phyloP scores from a whole-genome alignment of 2,329 filamentous ascomycete species.

The Endocalyx cinctus region DNA sequence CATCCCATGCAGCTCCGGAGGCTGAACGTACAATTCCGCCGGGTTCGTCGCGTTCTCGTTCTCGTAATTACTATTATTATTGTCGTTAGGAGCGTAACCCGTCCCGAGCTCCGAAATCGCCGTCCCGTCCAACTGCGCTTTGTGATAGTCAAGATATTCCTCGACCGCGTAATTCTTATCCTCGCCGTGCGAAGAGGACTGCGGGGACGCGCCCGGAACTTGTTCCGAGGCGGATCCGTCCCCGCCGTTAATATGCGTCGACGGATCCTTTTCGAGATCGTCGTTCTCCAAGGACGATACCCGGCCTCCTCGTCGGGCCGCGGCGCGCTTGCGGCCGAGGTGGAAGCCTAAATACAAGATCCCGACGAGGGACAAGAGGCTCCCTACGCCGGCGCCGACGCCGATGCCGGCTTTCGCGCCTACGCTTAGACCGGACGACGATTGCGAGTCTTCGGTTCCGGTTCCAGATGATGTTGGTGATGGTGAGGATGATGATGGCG shows the following conservation, averaged over 20 bases:
- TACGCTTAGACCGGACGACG: slow-evolving; percentile 1
- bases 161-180: neutral
- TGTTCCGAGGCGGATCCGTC: neutral
- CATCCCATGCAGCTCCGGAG: too few relatives aligned
- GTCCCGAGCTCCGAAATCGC: neutral
- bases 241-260: too few relatives aligned
- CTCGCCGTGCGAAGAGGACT: neutral
- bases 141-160: neutral
- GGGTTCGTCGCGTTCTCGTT: too few relatives aligned
- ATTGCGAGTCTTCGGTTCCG: too few relatives aligned
- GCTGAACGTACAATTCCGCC: too few relatives aligned
- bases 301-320: neutral
- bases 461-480: too few relatives aligned
- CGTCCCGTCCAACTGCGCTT: neutral
- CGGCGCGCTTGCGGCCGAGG: slow-evolving; percentile 2
- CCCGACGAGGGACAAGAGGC: slow-evolving; percentile 1
- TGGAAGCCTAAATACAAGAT: slow-evolving; percentile 8
- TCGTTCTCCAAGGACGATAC: neutral
- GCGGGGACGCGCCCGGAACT: too few relatives aligned
- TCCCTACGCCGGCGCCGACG: neutral
- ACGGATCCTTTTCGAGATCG: too few relatives aligned
- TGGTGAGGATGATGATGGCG: too few relatives aligned
- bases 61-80: too few relatives aligned
- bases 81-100: too few relatives aligned
- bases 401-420: slow-evolving; percentile 10